phyloP scores from a whole-genome alignment of 148 eudicot genomes.

The Rhododendron mucronatum region DNA sequence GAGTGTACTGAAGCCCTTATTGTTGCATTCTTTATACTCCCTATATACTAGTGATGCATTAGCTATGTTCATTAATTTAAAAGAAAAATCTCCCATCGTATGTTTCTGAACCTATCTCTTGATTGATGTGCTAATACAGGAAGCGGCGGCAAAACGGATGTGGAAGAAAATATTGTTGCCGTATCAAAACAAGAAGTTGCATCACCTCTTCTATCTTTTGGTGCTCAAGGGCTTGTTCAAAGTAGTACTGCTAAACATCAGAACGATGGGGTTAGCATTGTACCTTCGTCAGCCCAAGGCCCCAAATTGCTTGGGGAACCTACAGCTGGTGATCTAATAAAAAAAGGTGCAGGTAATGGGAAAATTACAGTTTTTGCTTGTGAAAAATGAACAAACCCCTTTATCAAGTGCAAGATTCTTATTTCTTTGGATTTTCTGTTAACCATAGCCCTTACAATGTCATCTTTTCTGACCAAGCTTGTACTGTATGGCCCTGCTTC shows the following conservation, averaged over 20 bases:
- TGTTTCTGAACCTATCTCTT: not conserved
- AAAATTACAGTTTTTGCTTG: not conserved
- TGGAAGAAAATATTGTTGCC: conserved; percentile 12
- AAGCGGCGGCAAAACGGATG: not conserved
- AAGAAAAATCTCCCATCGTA: not conserved
- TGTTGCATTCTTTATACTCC: not conserved
- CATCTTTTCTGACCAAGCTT: not conserved
- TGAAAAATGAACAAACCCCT: not conserved
- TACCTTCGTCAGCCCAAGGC: conserved; percentile 16
- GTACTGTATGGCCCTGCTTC: not conserved
- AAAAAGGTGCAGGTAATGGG: conserved; percentile 27
- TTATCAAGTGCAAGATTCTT: not conserved
- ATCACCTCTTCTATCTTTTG: conserved; percentile 8
- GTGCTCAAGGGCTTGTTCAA: not conserved
- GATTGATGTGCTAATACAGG: conserved; percentile 17
- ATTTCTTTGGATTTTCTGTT: not conserved
- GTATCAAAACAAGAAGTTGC: not conserved
- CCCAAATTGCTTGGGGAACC: conserved; percentile 12
- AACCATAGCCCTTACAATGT: not conserved
- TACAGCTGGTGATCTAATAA: not conserved
- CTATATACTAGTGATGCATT: not conserved
- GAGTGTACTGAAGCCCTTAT: not conserved
- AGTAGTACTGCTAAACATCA: not conserved
- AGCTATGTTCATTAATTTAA: not conserved
- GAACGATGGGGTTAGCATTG: conserved; percentile 8